Base-by-base conservation (phyloP, 495 filamentous ascomycete genomes). In the Neurospora tetraspora region DNA sequence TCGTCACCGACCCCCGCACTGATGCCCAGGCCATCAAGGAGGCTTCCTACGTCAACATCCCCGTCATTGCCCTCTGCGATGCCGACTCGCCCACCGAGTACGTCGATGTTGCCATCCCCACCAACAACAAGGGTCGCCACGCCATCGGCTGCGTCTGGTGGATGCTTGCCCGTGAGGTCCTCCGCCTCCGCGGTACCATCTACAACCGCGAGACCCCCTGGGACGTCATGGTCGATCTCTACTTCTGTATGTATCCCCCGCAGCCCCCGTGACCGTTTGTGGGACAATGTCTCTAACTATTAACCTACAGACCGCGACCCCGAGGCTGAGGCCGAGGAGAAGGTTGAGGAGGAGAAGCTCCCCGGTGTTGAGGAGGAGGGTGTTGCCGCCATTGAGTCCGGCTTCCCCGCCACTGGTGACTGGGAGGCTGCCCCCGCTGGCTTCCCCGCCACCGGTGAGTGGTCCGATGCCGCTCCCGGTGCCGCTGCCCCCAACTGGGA, bases 81-180 rank as follows among this genome's bases (percentile, higher is more conserved):
- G 97, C 94, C 82, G 96, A 99, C 89, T 98, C 96, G 73, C 96
- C 96, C 77, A 98, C 96, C 85, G 95, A 98, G 86, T 98, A 94
- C 88, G 96, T 99, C 82, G 96, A 99, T 81, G 92, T 99, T 85
- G 96, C 96, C 84, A 99, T 99, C 86, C 96, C 96, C 77, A 98
- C 96, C 86, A 99, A 99, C 92, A 99, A 99, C 92, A 99, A 99
- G 92, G 94, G 93, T 86, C 95, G 96, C 81, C 94, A 98, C 86
- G 91, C 96, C 82, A 98, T 99, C 78, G 96, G 96, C 86, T 88
- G 96, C 76, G 85, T 99, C 88, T 99, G 96, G 96, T 99, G 96
- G 96, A 92, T 99, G 92, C 88, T 99, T 76, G 94, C 96, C 81
- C 96, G 96, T 88, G 96, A 99, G 90, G 94, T 99, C 80, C 95